Base-by-base conservation (phyloP, 2,329 filamentous ascomycete species). In the Sporothrix phasma region DNA sequence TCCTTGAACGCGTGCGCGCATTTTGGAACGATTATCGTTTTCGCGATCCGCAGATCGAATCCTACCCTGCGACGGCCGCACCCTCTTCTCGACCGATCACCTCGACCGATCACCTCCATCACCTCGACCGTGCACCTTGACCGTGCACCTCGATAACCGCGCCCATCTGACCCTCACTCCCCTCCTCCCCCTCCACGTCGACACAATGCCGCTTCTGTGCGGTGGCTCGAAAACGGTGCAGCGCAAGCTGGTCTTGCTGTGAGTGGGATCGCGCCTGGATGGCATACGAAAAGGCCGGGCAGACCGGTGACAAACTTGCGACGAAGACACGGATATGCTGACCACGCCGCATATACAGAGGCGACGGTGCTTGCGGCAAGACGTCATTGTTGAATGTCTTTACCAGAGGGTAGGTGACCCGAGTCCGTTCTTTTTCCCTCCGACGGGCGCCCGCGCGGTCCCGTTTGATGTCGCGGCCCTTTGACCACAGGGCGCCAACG, bases 331-430 rank as follows among this genome's bases (percentile, higher is more conserved):
- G 39, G 39, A 45, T 3, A 45, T 43, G 24, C 56, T 59, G 54
- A 58, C 54, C 15, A 22, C 10, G 29, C 11, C 19, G 37, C 24
- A 39, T 6, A 22, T 22, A 3, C 72, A 96, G 92, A 74, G 93
- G 93, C 72, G 93, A 97, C 75, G 93, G 93, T 82, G 93, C 93
- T 71, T 95, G 89, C 77, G 93, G 93, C 74, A 99, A 99, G 83
- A 99, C 94, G 63, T 97, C 92, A 69, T 78, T 97, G 73, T 79
- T 99, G 72, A 99, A 99, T 75, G 94, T 99, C 75, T 99, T 99
- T 79, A 99, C 94, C 70, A 87, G 93, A 88, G 93, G 93, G 89
- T 95, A 79, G 71, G 85, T 79, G 51, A 37, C 31, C 45, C 51
- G 10, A 39, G n/a, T n/a, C n/a, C 19, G 13, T 31, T 56, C 31